Conservation (phyloP, 805 yeast genomes). For the Saturnispora mendoncae region DNA sequence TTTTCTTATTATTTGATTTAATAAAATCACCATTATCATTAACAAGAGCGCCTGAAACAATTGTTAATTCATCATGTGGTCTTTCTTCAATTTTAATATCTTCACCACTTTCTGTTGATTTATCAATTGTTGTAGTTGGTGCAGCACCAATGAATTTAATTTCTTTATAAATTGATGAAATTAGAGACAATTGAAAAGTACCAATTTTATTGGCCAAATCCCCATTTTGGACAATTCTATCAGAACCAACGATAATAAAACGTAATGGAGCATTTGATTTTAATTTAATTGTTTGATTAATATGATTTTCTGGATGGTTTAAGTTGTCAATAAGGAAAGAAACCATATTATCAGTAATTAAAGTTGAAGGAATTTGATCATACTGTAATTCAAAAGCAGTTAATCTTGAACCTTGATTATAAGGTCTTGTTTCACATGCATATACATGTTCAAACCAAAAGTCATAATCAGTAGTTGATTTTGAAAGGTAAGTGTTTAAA, state of each 20-base stretch:
- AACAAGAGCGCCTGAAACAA: conserved; percentile 60
- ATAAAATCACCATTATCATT: conserved; percentile 25
- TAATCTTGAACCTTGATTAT: conserved; percentile 89
- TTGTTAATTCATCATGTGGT: conserved; percentile 69
- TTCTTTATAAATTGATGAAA: conserved; percentile 54
- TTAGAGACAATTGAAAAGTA: conserved; percentile 75
- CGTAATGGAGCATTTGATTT: conserved; percentile 55
- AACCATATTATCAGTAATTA: conserved; percentile 88
- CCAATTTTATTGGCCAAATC: conserved; percentile 97
- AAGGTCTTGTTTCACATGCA: conserved; percentile 92
- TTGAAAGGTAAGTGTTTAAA: conserved; percentile 31
- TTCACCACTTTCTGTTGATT: conserved; percentile 54
- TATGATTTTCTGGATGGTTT: conserved; percentile 19
- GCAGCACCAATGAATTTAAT: conserved; percentile 91
- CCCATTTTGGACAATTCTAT: conserved; percentile 85
- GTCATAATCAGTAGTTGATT: conserved; percentile 27
- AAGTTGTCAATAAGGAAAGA: conserved; percentile 57
- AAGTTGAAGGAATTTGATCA: conserved; percentile 79
- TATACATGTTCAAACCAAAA: conserved; percentile 62
- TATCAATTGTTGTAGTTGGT: conserved; percentile 85
- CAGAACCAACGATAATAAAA: conserved; percentile 91
- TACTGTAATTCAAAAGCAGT: conserved; percentile 86
- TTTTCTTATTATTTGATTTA: conserved; percentile 16
- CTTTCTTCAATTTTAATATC: conserved; percentile 82
- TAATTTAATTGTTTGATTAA: conserved; percentile 17